Evolutionary conservation across 306 rosid genomes (phyloP).

Genomic region (Medicago truncatula): MtrunA17r5.0-ANR NC_053046.1:25975501-25976000

Average conservation of each 20-base stretch:
- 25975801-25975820: conserved; percentile 98
- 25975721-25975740: conserved; percentile 41
- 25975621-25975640: not conserved
- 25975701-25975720: conserved; percentile 58
- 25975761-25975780: conserved; percentile 40
- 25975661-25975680: conserved; percentile 11
- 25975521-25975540: conserved; percentile 49
- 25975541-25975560: not conserved
- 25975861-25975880: conserved; percentile 97
- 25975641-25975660: conserved; percentile 1
- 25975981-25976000: conserved; percentile 52
- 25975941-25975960: conserved; percentile 70
- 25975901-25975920: conserved; percentile 98
- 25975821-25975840: conserved; percentile 99
- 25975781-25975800: conserved; percentile 68
- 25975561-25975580: conserved; percentile 10
- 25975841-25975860: conserved; percentile 96
- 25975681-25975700: conserved; percentile 69
- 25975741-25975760: conserved; percentile 21
- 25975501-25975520: conserved; percentile 37
- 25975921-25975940: conserved; percentile 91
- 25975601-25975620: not conserved
- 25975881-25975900: conserved; percentile 96
- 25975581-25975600: conserved; percentile 1
- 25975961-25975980: conserved; percentile 67